phyloP scores from a whole-genome alignment of 495 filamentous ascomycete genomes.

The Cercophora newfieldiana region DNA sequence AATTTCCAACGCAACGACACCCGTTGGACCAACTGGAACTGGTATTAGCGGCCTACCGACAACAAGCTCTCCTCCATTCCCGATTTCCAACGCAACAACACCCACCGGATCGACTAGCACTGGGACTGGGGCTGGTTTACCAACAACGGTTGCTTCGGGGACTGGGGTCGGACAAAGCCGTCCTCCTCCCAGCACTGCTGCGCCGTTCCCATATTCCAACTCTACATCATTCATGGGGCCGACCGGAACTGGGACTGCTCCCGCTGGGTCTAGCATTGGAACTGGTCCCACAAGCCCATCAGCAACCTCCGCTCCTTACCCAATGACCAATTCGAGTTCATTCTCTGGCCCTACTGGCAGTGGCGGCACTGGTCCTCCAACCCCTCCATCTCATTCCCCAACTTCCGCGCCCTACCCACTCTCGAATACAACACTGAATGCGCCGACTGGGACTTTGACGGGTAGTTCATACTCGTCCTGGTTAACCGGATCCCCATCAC shows the following conservation, averaged over 20 bases:
- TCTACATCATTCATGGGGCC: not conserved
- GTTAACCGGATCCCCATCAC: not conserved
- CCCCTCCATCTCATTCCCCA: too few relatives aligned
- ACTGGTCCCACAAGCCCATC: not conserved
- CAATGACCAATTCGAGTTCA: conserved; percentile 28
- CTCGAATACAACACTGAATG: too few relatives aligned
- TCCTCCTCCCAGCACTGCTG: not conserved
- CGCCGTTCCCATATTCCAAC: conserved; percentile 27
- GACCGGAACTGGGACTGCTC: conserved; percentile 14
- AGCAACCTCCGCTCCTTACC: conserved; percentile 30
- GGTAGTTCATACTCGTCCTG: too few relatives aligned
- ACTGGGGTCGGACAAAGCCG: not conserved
- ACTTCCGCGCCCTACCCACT: too few relatives aligned
- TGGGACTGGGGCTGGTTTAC: not conserved
- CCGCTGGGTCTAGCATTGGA: conserved; percentile 12
- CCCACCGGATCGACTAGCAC: conserved; percentile 8
- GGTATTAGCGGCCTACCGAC: not conserved
- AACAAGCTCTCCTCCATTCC: conserved; percentile 11
- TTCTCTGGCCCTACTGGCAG: conserved; percentile 22
- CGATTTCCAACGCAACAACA: conserved; percentile 15
- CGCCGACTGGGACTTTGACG: too few relatives aligned
- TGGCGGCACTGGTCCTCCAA: not conserved
- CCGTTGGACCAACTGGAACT: conserved; percentile 15
- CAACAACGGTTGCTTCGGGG: not conserved
- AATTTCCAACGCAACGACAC: conserved; percentile 15